Percentiles rank a stretch among this genome's conserved stretches.
Evolutionary conservation across 1,284 basidiomycete genomes (phyloP).

Genomic region (Apiotrichum gracile): DNA sequence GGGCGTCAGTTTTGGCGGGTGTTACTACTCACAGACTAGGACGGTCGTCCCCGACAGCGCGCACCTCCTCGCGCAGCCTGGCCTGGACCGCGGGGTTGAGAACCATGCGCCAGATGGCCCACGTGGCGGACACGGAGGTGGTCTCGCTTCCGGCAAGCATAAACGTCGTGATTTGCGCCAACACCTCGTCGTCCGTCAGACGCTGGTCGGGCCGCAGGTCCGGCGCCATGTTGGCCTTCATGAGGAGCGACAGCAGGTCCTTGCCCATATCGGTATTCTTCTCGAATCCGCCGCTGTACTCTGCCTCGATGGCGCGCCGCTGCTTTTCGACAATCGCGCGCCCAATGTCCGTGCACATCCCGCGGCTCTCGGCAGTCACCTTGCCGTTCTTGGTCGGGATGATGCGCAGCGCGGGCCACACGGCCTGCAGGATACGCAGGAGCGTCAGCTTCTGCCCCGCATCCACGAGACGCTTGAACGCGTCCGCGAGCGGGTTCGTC

Average conservation of each 20-base stretch:
- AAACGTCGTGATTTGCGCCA: conserved; percentile 71
- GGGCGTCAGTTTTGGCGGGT: background rate
- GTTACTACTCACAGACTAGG: background rate
- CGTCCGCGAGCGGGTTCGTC: conserved; percentile 33
- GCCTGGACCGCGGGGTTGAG: conserved; percentile 54
- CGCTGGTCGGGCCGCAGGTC: conserved; percentile 54
- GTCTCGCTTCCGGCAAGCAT: conserved; percentile 69
- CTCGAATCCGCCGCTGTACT: conserved; percentile 25
- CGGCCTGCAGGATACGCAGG: too few relatives aligned
- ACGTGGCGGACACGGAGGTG: conserved; percentile 62
- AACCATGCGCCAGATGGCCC: conserved; percentile 65
- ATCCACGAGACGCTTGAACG: conserved; percentile 18
- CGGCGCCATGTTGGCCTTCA: conserved; percentile 57
- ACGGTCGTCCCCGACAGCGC: conserved; percentile 42
- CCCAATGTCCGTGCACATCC: too few relatives aligned
- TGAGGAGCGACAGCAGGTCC: conserved; percentile 51
- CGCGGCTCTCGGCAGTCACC: too few relatives aligned
- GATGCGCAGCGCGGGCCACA: too few relatives aligned
- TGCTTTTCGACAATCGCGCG: background rate
- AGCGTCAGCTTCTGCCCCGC: too few relatives aligned
- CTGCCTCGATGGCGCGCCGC: background rate
- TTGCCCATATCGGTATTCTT: conserved; percentile 49
- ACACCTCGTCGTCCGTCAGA: conserved; percentile 61
- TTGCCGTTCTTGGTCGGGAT: too few relatives aligned
- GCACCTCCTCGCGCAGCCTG: conserved; percentile 55